Percentiles rank a stretch among this genome's conserved stretches.
Evolutionary conservation across 257 asterid genomes (phyloP).

Genomic region (Solanum pennellii): DNA sequence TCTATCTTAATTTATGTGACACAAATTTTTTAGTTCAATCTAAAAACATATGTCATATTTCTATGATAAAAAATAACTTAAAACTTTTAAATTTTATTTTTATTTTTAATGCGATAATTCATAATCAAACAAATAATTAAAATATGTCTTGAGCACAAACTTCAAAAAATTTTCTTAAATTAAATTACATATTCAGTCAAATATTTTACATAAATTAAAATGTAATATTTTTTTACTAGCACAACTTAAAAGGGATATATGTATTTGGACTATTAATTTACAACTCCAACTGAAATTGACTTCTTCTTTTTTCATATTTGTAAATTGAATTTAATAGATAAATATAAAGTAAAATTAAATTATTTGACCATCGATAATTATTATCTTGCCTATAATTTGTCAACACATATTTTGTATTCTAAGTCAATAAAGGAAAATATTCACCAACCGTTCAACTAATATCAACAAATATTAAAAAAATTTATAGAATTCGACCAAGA

Average conservation of each 20-base stretch:
- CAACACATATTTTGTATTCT: neutral
- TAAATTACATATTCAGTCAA: too few species aligned
- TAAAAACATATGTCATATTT: too few species aligned
- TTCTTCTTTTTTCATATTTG: neutral
- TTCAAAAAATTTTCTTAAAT: too few species aligned
- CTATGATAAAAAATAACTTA: too few species aligned
- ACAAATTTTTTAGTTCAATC: too few species aligned
- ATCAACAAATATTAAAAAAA: too few species aligned
- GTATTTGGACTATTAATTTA: neutral
- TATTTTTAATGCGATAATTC: too few species aligned
- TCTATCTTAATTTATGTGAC: too few species aligned
- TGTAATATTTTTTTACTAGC: neutral
- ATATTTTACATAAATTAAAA: too few species aligned
- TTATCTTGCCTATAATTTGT: neutral
- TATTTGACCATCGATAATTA: neutral
- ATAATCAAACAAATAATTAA: too few species aligned
- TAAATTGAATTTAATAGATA: neutral
- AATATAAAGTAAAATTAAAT: neutral
- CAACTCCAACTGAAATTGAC: neutral
- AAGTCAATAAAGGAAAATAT: neutral
- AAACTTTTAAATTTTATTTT: fast-evolving
- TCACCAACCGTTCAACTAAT: neutral
- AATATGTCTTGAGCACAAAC: too few species aligned
- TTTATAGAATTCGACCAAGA: too few species aligned
- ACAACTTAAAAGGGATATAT: neutral